Percentiles rank a stretch among this genome's conserved stretches.
These are phyloP conservation scores for Podaxis sp. DNA, from an alignment of 768 basidiomycete genomes.

Conservation along the genomic window DNA sequence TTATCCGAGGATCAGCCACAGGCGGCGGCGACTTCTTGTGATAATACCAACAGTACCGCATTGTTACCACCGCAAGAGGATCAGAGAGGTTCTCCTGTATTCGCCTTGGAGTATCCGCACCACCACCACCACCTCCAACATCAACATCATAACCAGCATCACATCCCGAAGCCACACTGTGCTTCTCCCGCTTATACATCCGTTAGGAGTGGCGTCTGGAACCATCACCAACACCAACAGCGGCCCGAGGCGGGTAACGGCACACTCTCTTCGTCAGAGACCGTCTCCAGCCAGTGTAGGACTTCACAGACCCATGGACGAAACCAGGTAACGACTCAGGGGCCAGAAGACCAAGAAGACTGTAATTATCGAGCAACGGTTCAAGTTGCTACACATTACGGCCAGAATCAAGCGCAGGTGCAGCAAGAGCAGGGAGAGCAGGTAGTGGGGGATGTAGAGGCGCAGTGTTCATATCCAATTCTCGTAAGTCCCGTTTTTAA, in stretches of 20 bases:
- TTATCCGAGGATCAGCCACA: constrained; percentile 6
- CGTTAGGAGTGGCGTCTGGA: not conserved
- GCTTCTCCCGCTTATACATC: not conserved
- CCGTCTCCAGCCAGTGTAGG: no score
- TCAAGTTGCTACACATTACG: not conserved
- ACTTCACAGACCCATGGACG: not conserved
- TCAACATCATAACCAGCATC: not conserved
- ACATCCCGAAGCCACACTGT: not conserved
- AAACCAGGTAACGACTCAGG: not conserved
- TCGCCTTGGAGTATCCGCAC: not conserved
- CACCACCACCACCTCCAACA: not conserved
- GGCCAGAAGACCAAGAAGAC: not conserved
- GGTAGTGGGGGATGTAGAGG: not conserved
- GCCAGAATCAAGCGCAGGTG: not conserved
- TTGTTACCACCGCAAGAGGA: not conserved
- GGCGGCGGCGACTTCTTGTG: not conserved
- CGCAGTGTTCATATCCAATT: no score
- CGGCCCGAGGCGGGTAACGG: constrained; percentile 82
- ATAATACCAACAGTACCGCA: not conserved
- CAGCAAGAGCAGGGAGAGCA: not conserved
- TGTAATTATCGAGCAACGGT: not conserved
- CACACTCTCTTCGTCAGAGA: constrained; percentile 15
- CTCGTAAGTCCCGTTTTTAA: no score
- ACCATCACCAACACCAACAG: not conserved
- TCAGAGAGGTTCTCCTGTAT: not conserved